Base-by-base conservation (phyloP, 1,284 basidiomycete species). In the Irpex rosettiformis region DNA sequence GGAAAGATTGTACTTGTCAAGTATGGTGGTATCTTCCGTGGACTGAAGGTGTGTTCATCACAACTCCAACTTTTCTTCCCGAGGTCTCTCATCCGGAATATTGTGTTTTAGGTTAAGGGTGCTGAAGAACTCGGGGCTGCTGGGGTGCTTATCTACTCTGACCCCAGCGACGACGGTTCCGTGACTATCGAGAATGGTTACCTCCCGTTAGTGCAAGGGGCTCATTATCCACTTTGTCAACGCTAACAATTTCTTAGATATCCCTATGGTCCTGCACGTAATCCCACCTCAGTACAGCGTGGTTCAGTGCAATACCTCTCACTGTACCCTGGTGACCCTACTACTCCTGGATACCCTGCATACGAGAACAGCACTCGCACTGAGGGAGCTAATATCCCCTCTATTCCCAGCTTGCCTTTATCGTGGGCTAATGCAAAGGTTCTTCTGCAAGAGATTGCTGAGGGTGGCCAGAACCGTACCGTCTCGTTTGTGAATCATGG, bases 261-360 rank as follows among this genome's bases (percentile, higher is more conserved):
- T 71, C 96, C 96, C 0, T 77, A 85, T n/a, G 95, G 96, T 0
- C 94, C 94, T 29, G 94, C 94, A 42, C 84, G 93, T 42, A 92
- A 95, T 71, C 92, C 91, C 0, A 86, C 84, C 6, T 82, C 89
- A 2, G 86, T 96, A 10, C 89, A 98, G 73, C 85, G 96, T 52
- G 96, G 96, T n/a, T 90, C 86, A 29, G 94, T 94, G 1, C 90
- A 94, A 70, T 96, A 83, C 69, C 70, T 96, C 37, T 88, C 88
- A 11, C 70, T 78, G 33, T 96, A 96, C 71, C 93, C 94, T 3
- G 63, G 88, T n/a, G 93, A 94, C 69, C 91, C 92, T 3, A 85
- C 86, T 0, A 98, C 96, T 0, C 95, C 95, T 1, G 93, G 92
- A 13, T 78, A 81, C 63, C 96, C 96, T 22, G 84, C 94, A 1